A percentile compares a stretch with the other conserved stretches of the same genome.
These are phyloP conservation scores for Rheum nobile DNA, from an alignment of 148 eudicot species.

Conservation along the genomic window DNA sequence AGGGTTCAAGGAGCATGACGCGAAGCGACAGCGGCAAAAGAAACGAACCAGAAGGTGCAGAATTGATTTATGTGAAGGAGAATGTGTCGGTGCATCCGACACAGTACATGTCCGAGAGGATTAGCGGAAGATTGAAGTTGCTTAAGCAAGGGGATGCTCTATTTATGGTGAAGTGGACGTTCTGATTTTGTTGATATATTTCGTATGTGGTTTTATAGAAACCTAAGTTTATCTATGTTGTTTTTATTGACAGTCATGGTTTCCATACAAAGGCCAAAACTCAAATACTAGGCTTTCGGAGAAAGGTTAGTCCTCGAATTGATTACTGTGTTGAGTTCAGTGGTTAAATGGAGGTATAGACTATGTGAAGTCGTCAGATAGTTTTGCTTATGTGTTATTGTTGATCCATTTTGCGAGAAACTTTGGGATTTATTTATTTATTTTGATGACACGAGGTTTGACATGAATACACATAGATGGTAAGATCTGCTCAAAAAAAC, in stretches of 20 bases:
- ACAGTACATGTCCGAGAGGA: slow-evolving; percentile 81
- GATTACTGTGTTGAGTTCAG: not conserved
- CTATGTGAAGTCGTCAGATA: not conserved
- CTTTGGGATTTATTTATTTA: not conserved
- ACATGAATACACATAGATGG: not conserved
- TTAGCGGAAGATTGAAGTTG: slow-evolving; percentile 82
- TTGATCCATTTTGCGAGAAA: not conserved
- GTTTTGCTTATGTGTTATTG: not conserved
- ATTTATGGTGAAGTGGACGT: slow-evolving; percentile 41
- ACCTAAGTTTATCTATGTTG: not conserved
- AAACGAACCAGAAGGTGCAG: slow-evolving; percentile 63
- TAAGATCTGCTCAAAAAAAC: too few relatives aligned
- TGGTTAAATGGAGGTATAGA: not conserved
- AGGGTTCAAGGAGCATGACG: slow-evolving; percentile 28
- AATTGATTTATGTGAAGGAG: slow-evolving; percentile 59
- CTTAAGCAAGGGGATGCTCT: slow-evolving; percentile 52
- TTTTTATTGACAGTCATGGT: slow-evolving; percentile 52
- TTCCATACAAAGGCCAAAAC: slow-evolving; percentile 84
- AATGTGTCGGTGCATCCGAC: slow-evolving; percentile 96
- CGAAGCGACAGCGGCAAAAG: slow-evolving; percentile 48
- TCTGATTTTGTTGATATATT: not conserved
- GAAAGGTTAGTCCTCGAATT: slow-evolving; percentile 46
- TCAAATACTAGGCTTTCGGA: slow-evolving; percentile 71
- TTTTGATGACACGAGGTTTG: not conserved
- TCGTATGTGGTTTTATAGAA: not conserved